Evolutionary conservation across 2,329 filamentous ascomycete species (phyloP).

Genomic region (Sporothrix globosa): DNA sequence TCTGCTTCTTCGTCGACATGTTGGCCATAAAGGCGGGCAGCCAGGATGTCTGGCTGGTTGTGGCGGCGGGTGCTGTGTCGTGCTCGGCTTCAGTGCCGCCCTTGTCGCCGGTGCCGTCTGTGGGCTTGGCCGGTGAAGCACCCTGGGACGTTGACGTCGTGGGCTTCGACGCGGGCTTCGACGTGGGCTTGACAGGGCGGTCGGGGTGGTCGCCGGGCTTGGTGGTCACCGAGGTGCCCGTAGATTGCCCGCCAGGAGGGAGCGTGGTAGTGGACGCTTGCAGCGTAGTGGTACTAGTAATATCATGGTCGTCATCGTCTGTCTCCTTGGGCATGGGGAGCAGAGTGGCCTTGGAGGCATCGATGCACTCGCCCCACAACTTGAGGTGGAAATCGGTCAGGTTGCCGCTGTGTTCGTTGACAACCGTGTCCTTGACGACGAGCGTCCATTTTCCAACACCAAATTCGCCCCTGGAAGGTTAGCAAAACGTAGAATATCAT

Average conservation of each 20-base stretch:
- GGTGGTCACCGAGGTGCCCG: conserved; percentile 31
- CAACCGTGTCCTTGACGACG: conserved; percentile 79
- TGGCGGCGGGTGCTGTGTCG: conserved; percentile 40
- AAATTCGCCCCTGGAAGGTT: conserved; percentile 72
- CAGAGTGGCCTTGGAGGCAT: conserved; percentile 70
- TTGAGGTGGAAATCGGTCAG: conserved; percentile 93
- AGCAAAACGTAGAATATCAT: conserved; percentile 36
- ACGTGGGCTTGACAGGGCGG: conserved; percentile 57
- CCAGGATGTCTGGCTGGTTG: conserved; percentile 61
- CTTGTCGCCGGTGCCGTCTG: background rate
- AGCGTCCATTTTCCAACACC: conserved; percentile 90
- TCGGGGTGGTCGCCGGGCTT: conserved; percentile 66
- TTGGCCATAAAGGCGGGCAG: conserved; percentile 87
- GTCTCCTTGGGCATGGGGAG: conserved; percentile 81
- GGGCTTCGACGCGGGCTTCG: conserved; percentile 41
- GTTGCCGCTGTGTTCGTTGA: conserved; percentile 74
- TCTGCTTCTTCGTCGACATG: conserved; percentile 80
- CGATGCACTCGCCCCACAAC: conserved; percentile 87
- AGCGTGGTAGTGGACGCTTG: conserved; percentile 67
- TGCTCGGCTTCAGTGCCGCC: conserved; percentile 43
- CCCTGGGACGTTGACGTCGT: conserved; percentile 41
- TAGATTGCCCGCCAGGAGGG: conserved; percentile 42
- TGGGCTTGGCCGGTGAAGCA: background rate
- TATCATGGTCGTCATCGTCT: conserved; percentile 81
- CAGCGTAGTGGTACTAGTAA: conserved; percentile 64